These are phyloP conservation scores for Nemania abortiva DNA, from an alignment of 2,329 filamentous ascomycete species.

Conservation along the genomic window DNA sequence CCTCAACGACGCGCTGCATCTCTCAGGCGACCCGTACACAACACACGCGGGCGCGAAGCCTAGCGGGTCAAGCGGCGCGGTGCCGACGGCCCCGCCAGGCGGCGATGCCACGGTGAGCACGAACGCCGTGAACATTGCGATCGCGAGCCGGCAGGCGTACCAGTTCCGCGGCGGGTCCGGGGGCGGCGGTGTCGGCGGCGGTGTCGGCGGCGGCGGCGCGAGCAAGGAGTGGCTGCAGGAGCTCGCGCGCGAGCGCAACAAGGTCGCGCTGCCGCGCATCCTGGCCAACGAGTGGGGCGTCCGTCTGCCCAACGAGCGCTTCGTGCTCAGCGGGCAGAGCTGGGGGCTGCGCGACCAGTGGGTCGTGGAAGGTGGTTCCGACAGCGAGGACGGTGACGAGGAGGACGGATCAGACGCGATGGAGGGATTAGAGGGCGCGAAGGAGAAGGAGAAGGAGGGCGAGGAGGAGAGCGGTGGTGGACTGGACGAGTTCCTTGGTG, in stretches of 20 bases:
- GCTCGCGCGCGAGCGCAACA: conserved; percentile 78
- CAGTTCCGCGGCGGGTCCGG: conserved; percentile 72
- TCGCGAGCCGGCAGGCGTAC: conserved; percentile 74
- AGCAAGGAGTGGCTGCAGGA: conserved; percentile 83
- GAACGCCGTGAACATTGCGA: conserved; percentile 78
- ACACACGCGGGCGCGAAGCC: conserved; percentile 67
- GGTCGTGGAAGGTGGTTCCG: conserved; percentile 51
- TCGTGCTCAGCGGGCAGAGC: conserved; percentile 73
- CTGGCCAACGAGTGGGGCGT: conserved; percentile 75
- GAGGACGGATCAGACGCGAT: conserved; percentile 58
- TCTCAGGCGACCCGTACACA: conserved; percentile 76
- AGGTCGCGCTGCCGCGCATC: conserved; percentile 72
- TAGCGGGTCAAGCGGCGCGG: conserved; percentile 62
- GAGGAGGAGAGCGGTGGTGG: conserved; percentile 60
- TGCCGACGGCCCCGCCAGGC: conserved; percentile 59
- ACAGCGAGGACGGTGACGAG: conserved; percentile 21
- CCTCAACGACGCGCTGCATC: conserved; percentile 77
- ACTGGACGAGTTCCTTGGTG: conserved; percentile 66
- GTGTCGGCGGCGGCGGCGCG: conserved; percentile 61
- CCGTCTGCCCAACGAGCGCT: conserved; percentile 74
- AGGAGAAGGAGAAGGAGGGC: conserved; percentile 54
- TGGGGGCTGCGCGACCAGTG: conserved; percentile 74
- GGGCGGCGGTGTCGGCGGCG: conserved; percentile 57
- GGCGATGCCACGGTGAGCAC: conserved; percentile 70
- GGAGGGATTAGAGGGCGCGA: conserved; percentile 59